A percentile compares a stretch with the other conserved stretches of the same genome.
These are phyloP conservation scores for Pleodorina starrii DNA, from an alignment of 139 green algal genomes.

Conservation along the genomic window DNA sequence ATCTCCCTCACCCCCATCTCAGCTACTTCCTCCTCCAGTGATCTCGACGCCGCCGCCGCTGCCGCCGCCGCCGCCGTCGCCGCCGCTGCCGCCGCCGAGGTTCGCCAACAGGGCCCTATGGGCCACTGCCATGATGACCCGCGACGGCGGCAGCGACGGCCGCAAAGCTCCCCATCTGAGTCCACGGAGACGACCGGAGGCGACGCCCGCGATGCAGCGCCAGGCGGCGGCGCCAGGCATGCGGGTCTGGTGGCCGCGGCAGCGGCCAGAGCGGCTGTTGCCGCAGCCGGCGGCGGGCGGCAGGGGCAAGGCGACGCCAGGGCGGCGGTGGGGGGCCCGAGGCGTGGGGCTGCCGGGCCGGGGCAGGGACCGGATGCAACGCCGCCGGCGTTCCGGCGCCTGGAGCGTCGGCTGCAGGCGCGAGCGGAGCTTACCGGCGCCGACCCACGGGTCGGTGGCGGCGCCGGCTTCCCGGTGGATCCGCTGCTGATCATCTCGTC, in stretches of 20 bases:
- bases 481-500: background rate
- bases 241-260: background rate
- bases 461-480: background rate
- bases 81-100: no score
- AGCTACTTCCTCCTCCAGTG: background rate
- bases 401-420: constrained; percentile 15
- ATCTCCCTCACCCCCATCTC: background rate
- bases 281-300: background rate
- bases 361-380: background rate
- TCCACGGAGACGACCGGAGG: no score
- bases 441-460: constrained; percentile 16
- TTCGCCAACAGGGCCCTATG: background rate
- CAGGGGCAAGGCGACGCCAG: background rate
- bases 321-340: background rate
- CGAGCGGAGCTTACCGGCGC: background rate
- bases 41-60: background rate
- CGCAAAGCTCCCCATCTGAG: background rate
- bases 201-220: background rate
- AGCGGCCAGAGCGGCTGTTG: background rate
- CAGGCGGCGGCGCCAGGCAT: background rate
- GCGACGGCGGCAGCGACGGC: background rate
- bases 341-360: background rate
- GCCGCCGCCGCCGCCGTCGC: background rate
- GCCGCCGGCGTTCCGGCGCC: constrained; percentile 17
- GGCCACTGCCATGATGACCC: no score